These are phyloP conservation scores for Lachnellula hyalina DNA, from an alignment of 2,329 filamentous ascomycete species.

Conservation along the genomic window DNA sequence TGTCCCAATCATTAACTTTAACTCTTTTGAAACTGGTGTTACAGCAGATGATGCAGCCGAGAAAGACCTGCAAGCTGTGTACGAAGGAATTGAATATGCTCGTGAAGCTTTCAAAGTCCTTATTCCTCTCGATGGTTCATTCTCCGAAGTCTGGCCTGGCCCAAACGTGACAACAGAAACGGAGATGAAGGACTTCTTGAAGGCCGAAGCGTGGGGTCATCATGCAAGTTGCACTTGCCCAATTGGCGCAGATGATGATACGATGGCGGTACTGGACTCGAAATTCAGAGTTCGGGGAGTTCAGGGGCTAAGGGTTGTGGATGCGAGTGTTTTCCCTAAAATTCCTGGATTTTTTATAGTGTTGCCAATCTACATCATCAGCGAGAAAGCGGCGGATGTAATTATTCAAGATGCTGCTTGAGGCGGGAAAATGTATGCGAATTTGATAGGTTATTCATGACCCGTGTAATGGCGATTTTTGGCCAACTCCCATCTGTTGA, in stretches of 20 bases:
- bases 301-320: conserved; percentile 47
- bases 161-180: conserved; percentile 36
- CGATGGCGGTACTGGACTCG: conserved; percentile 38
- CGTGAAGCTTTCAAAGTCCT: conserved; percentile 35
- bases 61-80: conserved; percentile 17
- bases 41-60: conserved; percentile 5
- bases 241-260: conserved; percentile 43
- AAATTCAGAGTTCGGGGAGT: conserved; percentile 31
- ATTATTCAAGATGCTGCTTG: conserved; percentile 12
- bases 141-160: conserved; percentile 40
- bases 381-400: conserved; percentile 48
- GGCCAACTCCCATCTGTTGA: too few species aligned
- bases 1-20: conserved; percentile 56
- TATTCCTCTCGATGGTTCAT: conserved; percentile 38
- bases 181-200: conserved; percentile 42
- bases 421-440: too few species aligned
- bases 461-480: too few species aligned
- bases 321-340: conserved; percentile 52
- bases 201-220: conserved; percentile 46
- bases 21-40: conserved; percentile 49
- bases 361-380: conserved; percentile 49
- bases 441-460: too few species aligned
- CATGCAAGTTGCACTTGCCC: conserved; percentile 30
- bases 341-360: conserved; percentile 47
- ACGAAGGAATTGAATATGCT: conserved; percentile 14